A percentile compares a stretch with the other conserved stretches of the same genome.
These are phyloP conservation scores for Akanthomyces dipterigenus DNA, from an alignment of 2,329 filamentous ascomycete species.

Conservation along the genomic window DNA sequence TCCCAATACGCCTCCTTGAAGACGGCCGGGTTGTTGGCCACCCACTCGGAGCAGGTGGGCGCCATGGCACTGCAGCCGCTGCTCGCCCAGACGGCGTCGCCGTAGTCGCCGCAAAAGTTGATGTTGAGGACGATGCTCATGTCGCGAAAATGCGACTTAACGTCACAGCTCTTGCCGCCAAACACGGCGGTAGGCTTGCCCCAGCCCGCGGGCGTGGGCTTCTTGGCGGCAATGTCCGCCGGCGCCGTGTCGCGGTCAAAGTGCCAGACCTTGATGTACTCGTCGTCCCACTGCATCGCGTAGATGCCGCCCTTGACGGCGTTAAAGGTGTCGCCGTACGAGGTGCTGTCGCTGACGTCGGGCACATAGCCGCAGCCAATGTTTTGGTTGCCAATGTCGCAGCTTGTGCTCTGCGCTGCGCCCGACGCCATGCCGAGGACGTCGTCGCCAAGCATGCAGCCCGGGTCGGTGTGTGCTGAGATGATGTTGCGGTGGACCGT, in stretches of 20 bases:
- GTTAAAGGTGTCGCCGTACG: conserved; percentile 63
- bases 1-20: conserved; percentile 43
- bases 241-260: conserved; percentile 63
- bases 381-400: conserved; percentile 30
- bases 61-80: conserved; percentile 1
- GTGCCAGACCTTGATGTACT: conserved; percentile 68
- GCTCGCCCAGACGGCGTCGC: conserved; percentile 34
- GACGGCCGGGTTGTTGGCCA: conserved; percentile 36
- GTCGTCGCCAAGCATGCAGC: conserved; percentile 22
- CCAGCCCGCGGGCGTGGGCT: conserved; percentile 61
- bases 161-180: conserved; percentile 56
- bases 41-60: conserved; percentile 36
- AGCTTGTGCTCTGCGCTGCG: conserved; percentile 22
- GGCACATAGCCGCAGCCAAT: conserved; percentile 40
- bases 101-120: conserved; percentile 67
- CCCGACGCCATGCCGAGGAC: conserved; percentile 7
- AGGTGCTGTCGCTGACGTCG: conserved; percentile 32
- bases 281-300: conserved; percentile 62
- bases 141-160: conserved; percentile 57
- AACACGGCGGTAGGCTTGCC: conserved; percentile 63
- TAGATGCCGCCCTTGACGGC: conserved; percentile 60
- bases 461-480: conserved; percentile 50
- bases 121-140: conserved; percentile 71
- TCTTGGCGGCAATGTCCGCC: conserved; percentile 50
- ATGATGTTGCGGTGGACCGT: conserved; percentile 51